A percentile compares a stretch with the other conserved stretches of the same genome.
These are phyloP conservation scores for Pseudopithomyces chartarum DNA, from an alignment of 2,329 filamentous ascomycete species.

Conservation along the genomic window DNA sequence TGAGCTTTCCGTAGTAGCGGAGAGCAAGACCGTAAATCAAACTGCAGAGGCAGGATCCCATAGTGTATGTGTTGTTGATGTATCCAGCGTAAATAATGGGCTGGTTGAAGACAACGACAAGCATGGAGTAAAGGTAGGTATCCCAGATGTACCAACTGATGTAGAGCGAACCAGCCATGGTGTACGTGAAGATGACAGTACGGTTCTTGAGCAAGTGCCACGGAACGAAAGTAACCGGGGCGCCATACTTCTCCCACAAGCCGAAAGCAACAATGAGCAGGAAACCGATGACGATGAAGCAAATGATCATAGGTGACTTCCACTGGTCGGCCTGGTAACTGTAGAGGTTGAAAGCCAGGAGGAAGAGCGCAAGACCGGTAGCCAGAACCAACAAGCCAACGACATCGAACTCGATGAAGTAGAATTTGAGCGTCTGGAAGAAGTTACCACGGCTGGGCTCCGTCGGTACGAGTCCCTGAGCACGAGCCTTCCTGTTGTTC, in stretches of 20 bases:
- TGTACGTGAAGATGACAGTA: constrained; percentile 59
- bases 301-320: constrained; percentile 47
- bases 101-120: constrained; percentile 47
- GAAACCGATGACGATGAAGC: constrained; percentile 48
- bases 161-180: constrained; percentile 50
- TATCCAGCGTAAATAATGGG: constrained; percentile 42
- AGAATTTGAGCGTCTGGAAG: constrained; percentile 56
- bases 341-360: constrained; percentile 69
- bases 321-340: constrained; percentile 38
- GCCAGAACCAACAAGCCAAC: constrained; percentile 66
- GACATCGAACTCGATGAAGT: constrained; percentile 67
- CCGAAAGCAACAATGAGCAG: constrained; percentile 44
- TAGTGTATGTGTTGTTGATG: constrained; percentile 48
- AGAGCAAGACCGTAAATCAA: constrained; percentile 37
- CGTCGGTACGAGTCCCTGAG: constrained; percentile 56
- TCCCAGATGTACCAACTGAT: constrained; percentile 47
- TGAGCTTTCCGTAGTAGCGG: constrained; percentile 36
- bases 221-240: constrained; percentile 49
- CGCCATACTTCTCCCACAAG: constrained; percentile 48
- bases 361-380: constrained; percentile 66
- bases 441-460: constrained; percentile 54
- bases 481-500: constrained; percentile 66
- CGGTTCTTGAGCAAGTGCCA: constrained; percentile 56
- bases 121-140: constrained; percentile 49
- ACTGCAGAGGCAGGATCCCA: constrained; percentile 40